Conservation (phyloP, 169 alveolate species). For the Babesia caballi region DNA sequence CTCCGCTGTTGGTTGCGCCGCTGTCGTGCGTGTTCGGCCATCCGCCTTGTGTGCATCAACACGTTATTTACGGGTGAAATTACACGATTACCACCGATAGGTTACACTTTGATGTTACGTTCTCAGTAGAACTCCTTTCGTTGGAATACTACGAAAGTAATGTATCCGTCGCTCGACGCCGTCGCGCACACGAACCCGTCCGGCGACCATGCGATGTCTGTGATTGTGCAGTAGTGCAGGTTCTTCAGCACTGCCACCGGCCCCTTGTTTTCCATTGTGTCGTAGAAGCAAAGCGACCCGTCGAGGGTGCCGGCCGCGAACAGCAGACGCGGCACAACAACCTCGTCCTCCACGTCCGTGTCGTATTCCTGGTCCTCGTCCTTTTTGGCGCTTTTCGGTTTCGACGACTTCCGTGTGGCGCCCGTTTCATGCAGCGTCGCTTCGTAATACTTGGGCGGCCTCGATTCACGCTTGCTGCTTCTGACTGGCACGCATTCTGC, state of each 20-base stretch:
- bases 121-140: constrained; percentile 48
- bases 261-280: constrained; percentile 76
- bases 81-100: too few relatives aligned
- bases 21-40: neutral
- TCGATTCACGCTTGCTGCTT: constrained; percentile 18
- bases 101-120: too few relatives aligned
- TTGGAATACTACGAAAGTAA: constrained; percentile 67
- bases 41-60: neutral
- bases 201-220: constrained; percentile 91
- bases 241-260: constrained; percentile 89
- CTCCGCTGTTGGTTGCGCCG: neutral
- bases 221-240: constrained; percentile 89
- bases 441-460: constrained; percentile 26
- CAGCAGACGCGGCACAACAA: constrained; percentile 69
- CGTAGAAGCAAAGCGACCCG: constrained; percentile 84
- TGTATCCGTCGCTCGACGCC: constrained; percentile 90
- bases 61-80: neutral
- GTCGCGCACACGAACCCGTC: constrained; percentile 88
- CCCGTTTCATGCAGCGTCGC: neutral
- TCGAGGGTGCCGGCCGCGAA: constrained; percentile 85
- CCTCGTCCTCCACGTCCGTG: constrained; percentile 72
- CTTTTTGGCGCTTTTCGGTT: constrained; percentile 29
- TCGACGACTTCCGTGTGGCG: neutral
- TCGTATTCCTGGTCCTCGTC: constrained; percentile 57
- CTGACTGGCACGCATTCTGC: neutral